Conservation (phyloP, 2,329 filamentous ascomycete species). For the Paecilomyces variotii region DNA sequence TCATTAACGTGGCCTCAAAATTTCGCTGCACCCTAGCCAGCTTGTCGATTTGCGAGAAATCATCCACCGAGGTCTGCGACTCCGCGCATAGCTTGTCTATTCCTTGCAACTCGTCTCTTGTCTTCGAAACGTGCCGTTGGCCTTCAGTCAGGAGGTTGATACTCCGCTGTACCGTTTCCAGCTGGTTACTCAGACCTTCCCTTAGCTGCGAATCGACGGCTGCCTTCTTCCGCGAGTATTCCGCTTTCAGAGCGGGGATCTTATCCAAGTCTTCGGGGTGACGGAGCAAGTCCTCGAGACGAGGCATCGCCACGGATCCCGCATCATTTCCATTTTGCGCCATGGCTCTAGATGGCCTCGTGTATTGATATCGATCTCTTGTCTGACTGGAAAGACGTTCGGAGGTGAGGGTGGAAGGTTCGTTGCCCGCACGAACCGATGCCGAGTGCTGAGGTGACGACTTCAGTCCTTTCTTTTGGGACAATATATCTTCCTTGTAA, state of each 20-base stretch:
- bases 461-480: neutral
- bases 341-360: constrained; percentile 17
- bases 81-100: constrained; percentile 97
- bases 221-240: constrained; percentile 89
- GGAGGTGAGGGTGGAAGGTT: neutral
- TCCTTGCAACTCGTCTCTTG: constrained; percentile 98
- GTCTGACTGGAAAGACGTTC: neutral
- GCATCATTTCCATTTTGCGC: constrained; percentile 33
- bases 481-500: neutral
- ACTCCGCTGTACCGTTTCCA: constrained; percentile 87
- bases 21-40: constrained; percentile 63
- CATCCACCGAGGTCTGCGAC: constrained; percentile 92
- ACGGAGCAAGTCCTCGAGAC: constrained; percentile 85
- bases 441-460: neutral
- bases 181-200: constrained; percentile 78
- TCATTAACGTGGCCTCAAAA: constrained; percentile 86
- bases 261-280: constrained; percentile 97
- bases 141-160: constrained; percentile 84
- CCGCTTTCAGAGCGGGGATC: constrained; percentile 77
- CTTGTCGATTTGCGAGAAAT: constrained; percentile 78
- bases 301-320: constrained; percentile 59
- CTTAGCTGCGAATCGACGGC: constrained; percentile 87
- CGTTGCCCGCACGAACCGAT: neutral
- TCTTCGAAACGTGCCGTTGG: constrained; percentile 82
- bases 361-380: neutral